Base-by-base conservation (phyloP, 2,329 filamentous ascomycete genomes). In the Diaporthe vexans region DNA sequence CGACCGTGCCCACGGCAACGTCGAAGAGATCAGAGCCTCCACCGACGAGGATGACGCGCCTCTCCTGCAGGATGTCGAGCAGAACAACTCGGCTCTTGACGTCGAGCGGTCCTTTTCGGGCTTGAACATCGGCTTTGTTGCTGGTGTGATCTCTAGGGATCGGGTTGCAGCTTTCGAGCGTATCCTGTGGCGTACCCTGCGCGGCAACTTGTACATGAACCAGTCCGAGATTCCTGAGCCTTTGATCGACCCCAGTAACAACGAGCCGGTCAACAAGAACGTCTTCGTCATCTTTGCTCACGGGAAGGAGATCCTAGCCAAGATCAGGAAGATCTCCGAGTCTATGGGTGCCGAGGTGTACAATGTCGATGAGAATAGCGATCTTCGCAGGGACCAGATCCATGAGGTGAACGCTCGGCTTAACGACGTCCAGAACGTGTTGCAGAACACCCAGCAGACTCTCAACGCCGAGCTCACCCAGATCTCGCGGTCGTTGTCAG, bases 201-300 rank as follows among this genome's bases (percentile, higher is more conserved):
- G 97, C 83, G 97, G 97, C 80, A 99, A 99, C 84, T 87, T 99
- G 77, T 99, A 98, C 89, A 99, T 99, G 97, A 99, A 99, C 86
- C 97, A 99, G 87, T 96, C 96, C 54, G 97, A 99, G 88, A 99
- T 99, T 76, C 93, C 95, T 10, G 96, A 99, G 83, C 92, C 94
- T 51, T 93, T 99, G 79, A 89, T 98, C 82, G 94, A 99, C 83
- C 96, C 97, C 21, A 90, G 93, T 81, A 98, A 91, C 86, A 98
- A 98, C 83, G 96, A 98, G 85, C 89, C 94, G 77, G 90, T 97
- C 79, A 92, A 94, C 87, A 99, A 99, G 91, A 99, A 98, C 79
- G 97, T 99, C 73, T 99, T 99, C 81, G 96, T 99, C 81, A 99
- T 99, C 84, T 99, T 99, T 80, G 97, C 97, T 17, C 97, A 99